phyloP scores from a whole-genome alignment of 2,329 filamentous ascomycete species.

The Coniosporium tulheliwenetii region DNA sequence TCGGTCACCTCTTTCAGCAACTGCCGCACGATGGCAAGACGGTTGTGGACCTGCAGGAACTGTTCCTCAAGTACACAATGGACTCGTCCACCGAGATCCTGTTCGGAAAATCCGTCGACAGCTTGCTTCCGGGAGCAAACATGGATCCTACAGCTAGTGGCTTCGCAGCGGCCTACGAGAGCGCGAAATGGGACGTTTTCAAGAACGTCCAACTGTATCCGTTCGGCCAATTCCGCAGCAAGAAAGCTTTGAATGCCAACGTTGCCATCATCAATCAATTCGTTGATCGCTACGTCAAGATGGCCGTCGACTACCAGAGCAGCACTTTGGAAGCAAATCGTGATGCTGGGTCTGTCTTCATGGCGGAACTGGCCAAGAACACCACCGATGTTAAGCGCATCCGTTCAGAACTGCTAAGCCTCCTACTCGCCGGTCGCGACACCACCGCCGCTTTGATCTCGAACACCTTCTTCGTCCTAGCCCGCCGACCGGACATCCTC shows the following conservation, averaged over 20 bases:
- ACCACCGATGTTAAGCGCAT: slow-evolving; percentile 8
- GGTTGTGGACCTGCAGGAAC: slow-evolving; percentile 11
- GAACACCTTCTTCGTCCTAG: slow-evolving; percentile 14
- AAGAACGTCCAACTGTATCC: slow-evolving; percentile 9
- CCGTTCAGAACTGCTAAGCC: slow-evolving; percentile 15
- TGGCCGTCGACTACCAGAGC: slow-evolving; percentile 4
- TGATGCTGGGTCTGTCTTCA: slow-evolving; percentile 9
- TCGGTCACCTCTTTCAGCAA: slow-evolving; percentile 6
- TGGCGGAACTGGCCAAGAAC: slow-evolving; percentile 9
- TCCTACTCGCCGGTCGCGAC: slow-evolving; percentile 19
- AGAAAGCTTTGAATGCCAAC: slow-evolving; percentile 19
- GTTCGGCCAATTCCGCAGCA: background rate
- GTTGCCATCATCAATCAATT: slow-evolving; percentile 18
- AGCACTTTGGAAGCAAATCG: background rate
- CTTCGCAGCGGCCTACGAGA: slow-evolving; percentile 10
- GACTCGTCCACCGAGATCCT: slow-evolving; percentile 13
- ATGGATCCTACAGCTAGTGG: slow-evolving; percentile 1
- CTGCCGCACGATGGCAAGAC: slow-evolving; percentile 10
- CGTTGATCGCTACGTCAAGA: slow-evolving; percentile 1
- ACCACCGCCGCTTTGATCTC: slow-evolving; percentile 15
- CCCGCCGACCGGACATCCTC: slow-evolving; percentile 4
- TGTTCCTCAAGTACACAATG: slow-evolving; percentile 12
- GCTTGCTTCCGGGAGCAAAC: background rate
- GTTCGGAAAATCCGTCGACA: slow-evolving; percentile 12
- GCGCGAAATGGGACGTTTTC: slow-evolving; percentile 12